Evolutionary conservation across 1,284 basidiomycete genomes (phyloP).

Genomic region (Ceratobasidium papillatum): DNA sequence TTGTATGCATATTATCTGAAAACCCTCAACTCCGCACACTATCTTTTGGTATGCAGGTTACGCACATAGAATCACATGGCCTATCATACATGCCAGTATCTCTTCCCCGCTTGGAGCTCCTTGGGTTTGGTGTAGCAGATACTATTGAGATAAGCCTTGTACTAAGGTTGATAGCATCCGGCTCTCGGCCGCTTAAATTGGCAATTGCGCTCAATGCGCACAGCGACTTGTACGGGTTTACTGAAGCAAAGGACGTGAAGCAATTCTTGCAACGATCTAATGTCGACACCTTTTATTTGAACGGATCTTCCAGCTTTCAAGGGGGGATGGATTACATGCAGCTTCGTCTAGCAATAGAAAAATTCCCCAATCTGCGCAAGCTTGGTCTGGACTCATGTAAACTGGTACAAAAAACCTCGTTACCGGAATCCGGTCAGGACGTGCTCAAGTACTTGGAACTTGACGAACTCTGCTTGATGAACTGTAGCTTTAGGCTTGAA

Average conservation of each 20-base stretch:
- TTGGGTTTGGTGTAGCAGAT: not conserved
- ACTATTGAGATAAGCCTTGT: not conserved
- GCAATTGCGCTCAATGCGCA: not conserved
- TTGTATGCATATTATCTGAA: not conserved
- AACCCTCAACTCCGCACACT: not conserved
- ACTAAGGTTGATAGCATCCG: slow-evolving; percentile 2
- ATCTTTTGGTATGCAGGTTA: not conserved
- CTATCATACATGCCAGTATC: not conserved
- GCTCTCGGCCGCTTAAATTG: not conserved
- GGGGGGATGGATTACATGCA: not conserved
- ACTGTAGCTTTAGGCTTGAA: not conserved
- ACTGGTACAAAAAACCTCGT: not conserved
- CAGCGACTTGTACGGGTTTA: not conserved
- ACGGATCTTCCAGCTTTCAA: not conserved
- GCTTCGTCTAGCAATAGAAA: not conserved
- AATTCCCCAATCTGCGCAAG: not conserved
- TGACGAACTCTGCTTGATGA: not conserved
- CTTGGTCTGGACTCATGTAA: not conserved
- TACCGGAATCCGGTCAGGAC: not conserved
- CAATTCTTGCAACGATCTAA: not conserved
- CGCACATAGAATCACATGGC: not conserved
- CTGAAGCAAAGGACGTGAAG: not conserved
- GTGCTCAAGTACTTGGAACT: not conserved
- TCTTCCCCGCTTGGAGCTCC: not conserved
- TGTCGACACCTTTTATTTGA: not conserved